Percentiles rank a stretch among this genome's conserved stretches.
Evolutionary conservation across 768 basidiomycete species (phyloP).

Genomic region (Lactifluus piperatus): DNA sequence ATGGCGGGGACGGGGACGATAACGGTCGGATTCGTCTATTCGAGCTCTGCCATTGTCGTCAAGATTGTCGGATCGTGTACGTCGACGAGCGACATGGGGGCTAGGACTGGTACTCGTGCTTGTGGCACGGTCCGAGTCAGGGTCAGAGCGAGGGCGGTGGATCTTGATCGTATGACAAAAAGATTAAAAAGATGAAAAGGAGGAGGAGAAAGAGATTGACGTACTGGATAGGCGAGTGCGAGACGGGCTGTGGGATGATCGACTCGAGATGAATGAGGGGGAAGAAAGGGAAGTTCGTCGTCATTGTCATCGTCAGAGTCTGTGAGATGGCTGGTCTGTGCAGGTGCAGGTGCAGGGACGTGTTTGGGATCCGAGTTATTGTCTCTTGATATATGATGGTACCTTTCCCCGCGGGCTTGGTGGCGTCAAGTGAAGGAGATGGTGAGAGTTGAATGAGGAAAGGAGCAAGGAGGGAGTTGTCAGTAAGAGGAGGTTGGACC

Average conservation of each 20-base stretch:
- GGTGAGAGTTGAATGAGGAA: too few relatives aligned
- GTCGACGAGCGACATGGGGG: neutral
- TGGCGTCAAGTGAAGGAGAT: neutral
- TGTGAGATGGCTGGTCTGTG: neutral
- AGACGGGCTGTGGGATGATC: neutral
- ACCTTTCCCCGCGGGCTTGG: neutral
- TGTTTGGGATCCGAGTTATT: neutral
- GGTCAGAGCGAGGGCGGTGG: neutral
- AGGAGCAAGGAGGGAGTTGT: too few relatives aligned
- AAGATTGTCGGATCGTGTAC: neutral
- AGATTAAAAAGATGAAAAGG: too few relatives aligned
- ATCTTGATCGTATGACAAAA: too few relatives aligned
- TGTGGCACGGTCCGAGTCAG: neutral
- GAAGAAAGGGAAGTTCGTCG: neutral
- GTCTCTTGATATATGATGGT: neutral
- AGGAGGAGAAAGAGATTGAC: too few relatives aligned
- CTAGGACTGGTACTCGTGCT: neutral
- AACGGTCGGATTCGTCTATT: conserved; percentile 1
- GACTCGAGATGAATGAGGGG: neutral
- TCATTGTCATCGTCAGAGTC: neutral
- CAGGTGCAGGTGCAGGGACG: neutral
- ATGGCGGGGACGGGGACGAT: conserved; percentile 9
- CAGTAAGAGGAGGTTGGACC: too few relatives aligned
- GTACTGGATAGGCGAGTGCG: conserved; percentile 8
- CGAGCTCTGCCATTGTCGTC: neutral